Percentiles rank a stretch among this genome's conserved stretches.
phyloP scores from a whole-genome alignment of 75 land plant species.

The Pinus albicaulis region DNA sequence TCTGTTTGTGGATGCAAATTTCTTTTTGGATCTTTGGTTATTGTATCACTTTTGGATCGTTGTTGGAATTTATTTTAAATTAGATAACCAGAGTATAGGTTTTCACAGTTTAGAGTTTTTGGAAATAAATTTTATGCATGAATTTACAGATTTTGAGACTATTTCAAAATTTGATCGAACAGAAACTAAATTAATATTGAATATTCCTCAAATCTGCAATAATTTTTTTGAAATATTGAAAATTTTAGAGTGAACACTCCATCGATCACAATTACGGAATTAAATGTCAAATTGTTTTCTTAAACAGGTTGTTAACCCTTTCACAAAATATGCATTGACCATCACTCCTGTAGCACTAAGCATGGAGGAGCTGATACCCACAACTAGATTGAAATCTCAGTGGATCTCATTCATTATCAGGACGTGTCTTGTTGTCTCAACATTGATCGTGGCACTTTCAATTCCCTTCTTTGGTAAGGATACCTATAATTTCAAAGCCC shows the following conservation, averaged over 20 bases:
- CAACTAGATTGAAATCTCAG: conserved; percentile 31
- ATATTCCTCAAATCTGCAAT: too few relatives aligned
- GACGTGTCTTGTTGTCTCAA: conserved; percentile 73
- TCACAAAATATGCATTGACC: conserved; percentile 93
- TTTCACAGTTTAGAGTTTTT: too few relatives aligned
- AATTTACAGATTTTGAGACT: too few relatives aligned
- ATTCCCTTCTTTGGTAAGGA: conserved; percentile 90
- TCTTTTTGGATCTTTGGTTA: background rate
- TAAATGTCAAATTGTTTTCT: too few relatives aligned
- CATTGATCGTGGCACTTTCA: conserved; percentile 65
- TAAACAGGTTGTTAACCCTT: conserved; percentile 84
- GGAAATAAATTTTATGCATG: too few relatives aligned
- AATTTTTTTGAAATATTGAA: too few relatives aligned
- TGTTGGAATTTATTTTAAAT: too few relatives aligned
- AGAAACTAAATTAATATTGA: too few relatives aligned
- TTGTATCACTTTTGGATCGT: background rate
- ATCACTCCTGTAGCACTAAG: conserved; percentile 85
- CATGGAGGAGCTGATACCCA: conserved; percentile 90
- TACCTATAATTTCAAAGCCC: background rate
- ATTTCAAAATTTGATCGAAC: too few relatives aligned
- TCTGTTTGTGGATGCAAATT: background rate
- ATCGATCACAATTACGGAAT: too few relatives aligned
- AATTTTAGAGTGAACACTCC: too few relatives aligned
- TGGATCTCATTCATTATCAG: conserved; percentile 54
- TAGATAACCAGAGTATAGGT: too few relatives aligned